Conservation (phyloP, 2,329 filamentous ascomycete genomes). For the Pseudogymnoascus sp. region DNA sequence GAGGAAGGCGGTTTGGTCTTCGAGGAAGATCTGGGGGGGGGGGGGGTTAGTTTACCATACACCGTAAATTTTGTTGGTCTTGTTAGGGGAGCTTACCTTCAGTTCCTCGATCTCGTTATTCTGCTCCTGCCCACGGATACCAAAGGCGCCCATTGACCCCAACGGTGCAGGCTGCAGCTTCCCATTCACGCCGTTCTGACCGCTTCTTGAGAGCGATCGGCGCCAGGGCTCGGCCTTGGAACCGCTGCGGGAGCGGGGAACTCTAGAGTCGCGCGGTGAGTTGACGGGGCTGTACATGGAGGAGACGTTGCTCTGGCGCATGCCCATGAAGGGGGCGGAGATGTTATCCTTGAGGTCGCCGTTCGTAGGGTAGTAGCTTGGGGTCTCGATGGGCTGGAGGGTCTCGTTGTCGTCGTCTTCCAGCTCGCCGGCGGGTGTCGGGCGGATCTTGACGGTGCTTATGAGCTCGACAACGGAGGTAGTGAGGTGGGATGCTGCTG, state of each 20-base stretch:
- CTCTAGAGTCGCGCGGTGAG: constrained; percentile 54
- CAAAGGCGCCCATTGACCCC: constrained; percentile 31
- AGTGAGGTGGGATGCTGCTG: constrained; percentile 83
- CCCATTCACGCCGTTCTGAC: constrained; percentile 17
- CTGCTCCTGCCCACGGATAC: constrained; percentile 28
- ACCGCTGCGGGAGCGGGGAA: constrained; percentile 28
- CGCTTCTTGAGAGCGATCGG: constrained; percentile 20
- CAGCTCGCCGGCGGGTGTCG: constrained; percentile 67
- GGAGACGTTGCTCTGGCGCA: constrained; percentile 57
- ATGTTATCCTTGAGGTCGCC: constrained; percentile 30
- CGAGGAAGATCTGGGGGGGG: constrained; percentile 60
- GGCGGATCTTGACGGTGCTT: constrained; percentile 72
- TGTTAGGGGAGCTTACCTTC: constrained; percentile 40
- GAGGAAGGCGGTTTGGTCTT: constrained; percentile 72
- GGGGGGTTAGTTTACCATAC: constrained; percentile 17
- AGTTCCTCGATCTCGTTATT: constrained; percentile 50
- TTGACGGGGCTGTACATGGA: constrained; percentile 68
- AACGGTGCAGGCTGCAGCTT: constrained; percentile 25
- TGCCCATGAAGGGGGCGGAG: constrained; percentile 50
- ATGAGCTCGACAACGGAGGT: constrained; percentile 80
- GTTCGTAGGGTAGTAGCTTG: constrained; percentile 58
- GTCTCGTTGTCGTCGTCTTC: constrained; percentile 66
- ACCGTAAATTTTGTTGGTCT: constrained; percentile 10
- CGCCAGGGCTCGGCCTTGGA: constrained; percentile 23
- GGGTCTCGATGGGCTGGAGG: constrained; percentile 58